These are phyloP conservation scores for Brasenia schreberi DNA, from an alignment of 164 flowering plant species.

Conservation along the genomic window DNA sequence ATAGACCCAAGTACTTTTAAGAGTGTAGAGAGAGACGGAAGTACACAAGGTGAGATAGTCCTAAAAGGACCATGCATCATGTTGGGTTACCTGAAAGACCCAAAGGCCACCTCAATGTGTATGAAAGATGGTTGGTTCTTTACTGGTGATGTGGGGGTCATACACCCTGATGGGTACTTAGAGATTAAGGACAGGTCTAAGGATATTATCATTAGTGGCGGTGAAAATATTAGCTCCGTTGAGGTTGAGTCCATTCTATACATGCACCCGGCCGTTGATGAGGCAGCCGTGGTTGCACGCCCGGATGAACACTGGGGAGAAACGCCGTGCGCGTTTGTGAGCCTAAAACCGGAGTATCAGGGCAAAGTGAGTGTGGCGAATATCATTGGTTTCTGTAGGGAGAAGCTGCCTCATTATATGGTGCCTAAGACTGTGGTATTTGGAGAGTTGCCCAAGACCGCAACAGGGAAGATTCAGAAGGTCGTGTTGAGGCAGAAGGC, in stretches of 20 bases:
- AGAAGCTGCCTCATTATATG: constrained; percentile 34
- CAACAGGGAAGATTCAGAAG: constrained; percentile 47
- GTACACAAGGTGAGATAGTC: constrained; percentile 29
- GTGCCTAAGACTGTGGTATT: constrained; percentile 41
- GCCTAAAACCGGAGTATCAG: constrained; percentile 12
- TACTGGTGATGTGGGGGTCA: constrained; percentile 33
- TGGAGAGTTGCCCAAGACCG: constrained; percentile 38
- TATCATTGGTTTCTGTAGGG: constrained; percentile 25
- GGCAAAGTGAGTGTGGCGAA: constrained; percentile 16
- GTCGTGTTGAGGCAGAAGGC: constrained; percentile 36
- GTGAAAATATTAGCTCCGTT: constrained; percentile 42
- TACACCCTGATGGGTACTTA: constrained; percentile 28
- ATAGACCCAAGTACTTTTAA: constrained; percentile 17
- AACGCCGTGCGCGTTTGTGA: constrained; percentile 47
- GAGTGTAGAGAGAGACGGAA: constrained; percentile 26
- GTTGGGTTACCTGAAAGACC: constrained; percentile 33
- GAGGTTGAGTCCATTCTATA: constrained; percentile 45
- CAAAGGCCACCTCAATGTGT: constrained; percentile 12
- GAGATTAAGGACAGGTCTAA: constrained; percentile 30
- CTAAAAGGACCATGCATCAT: constrained; percentile 23
- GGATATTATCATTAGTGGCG: constrained; percentile 43
- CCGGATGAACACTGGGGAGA: constrained; percentile 47
- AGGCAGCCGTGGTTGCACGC: constrained; percentile 44
- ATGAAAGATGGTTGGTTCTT: constrained; percentile 25
- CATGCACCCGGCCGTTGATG: constrained; percentile 24